Evolutionary conservation across 257 asterid genomes (phyloP), one percentile per base, ranked within the genome.

Genomic region (Penstemon newberryi): DNA sequence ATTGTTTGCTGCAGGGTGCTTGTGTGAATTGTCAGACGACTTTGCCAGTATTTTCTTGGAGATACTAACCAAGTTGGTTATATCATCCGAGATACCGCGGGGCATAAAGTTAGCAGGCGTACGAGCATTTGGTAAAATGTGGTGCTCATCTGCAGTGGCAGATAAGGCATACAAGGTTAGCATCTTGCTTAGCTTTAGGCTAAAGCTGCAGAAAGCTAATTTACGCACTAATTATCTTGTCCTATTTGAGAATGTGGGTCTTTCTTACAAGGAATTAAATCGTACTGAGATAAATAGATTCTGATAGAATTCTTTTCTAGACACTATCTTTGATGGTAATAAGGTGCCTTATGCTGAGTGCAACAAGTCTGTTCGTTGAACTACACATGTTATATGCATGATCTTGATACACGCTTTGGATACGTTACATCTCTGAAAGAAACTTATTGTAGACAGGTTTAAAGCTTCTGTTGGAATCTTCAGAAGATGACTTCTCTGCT

Each of bases 1-100:
- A 37, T 82, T 90, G 63, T 93, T 90, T 80, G 89, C 96, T 18
- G 92, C 89, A 38, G 86, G 89, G 55, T 83, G 95, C 85, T 81
- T 93, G 18, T 83, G 85, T 66, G 92, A 84, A 65, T 54, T 82
- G 69, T 84, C 92, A 33, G 86, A 83, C 41, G 97, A 88, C 76
- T 90, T 93, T 78, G 91, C 91, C 12, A 69, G 56, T 86, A 83
- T 88, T 76, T 77, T 86, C 78, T 78, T 90, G 85, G 96, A 88
- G 85, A 82, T 90, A 41, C 86, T 93, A 65, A 73, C 62, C 56
- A 80, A 78, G 55, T 65, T 73, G 63, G 70, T 86, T 77, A 63
- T 44, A 70, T 84, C 95, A 37, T 69, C 67, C 37, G 89, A 78
- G 70, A 64, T 77, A 67, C 60, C 89, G 66, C 82, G 68, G 70